phyloP scores from a whole-genome alignment of 805 yeast species.

The Maudiozyma barnettii region DNA sequence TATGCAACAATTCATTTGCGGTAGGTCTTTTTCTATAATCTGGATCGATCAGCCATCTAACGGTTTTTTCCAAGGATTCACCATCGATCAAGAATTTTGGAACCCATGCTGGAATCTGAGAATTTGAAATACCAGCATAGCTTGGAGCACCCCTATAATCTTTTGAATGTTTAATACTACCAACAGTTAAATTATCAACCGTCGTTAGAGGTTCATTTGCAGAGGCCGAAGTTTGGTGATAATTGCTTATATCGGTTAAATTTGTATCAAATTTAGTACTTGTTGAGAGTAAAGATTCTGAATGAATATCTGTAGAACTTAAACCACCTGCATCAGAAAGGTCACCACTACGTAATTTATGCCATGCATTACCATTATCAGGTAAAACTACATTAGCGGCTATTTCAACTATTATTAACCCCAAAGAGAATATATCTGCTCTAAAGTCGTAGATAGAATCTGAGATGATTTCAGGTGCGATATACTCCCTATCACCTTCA shows the following conservation, averaged over 20 bases:
- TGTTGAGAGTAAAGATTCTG: constrained; percentile 25
- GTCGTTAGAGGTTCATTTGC: neutral
- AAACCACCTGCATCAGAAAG: constrained; percentile 87
- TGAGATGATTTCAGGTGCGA: constrained; percentile 91
- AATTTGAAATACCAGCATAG: neutral
- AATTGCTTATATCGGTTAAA: constrained; percentile 13
- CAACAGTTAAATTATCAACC: neutral
- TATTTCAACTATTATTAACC: constrained; percentile 84
- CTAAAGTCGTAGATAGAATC: constrained; percentile 76
- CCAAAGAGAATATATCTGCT: constrained; percentile 92
- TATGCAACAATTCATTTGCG: constrained; percentile 57
- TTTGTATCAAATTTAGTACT: constrained; percentile 24
- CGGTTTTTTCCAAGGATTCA: constrained; percentile 65
- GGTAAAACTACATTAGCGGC: constrained; percentile 94
- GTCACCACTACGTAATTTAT: constrained; percentile 89
- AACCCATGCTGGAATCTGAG: constrained; percentile 68
- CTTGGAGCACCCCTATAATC: constrained; percentile 13
- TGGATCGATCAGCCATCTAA: constrained; percentile 84
- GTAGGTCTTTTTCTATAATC: constrained; percentile 74
- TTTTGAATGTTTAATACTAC: constrained; percentile 19
- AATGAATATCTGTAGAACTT: constrained; percentile 56
- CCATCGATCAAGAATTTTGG: constrained; percentile 76
- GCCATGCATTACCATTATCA: constrained; percentile 95
- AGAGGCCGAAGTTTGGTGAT: neutral
- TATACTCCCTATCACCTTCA: constrained; percentile 95